These are phyloP conservation scores for Mortierella sp. DNA, from an alignment of 371 early-diverging fungal species.

Conservation along the genomic window DNA sequence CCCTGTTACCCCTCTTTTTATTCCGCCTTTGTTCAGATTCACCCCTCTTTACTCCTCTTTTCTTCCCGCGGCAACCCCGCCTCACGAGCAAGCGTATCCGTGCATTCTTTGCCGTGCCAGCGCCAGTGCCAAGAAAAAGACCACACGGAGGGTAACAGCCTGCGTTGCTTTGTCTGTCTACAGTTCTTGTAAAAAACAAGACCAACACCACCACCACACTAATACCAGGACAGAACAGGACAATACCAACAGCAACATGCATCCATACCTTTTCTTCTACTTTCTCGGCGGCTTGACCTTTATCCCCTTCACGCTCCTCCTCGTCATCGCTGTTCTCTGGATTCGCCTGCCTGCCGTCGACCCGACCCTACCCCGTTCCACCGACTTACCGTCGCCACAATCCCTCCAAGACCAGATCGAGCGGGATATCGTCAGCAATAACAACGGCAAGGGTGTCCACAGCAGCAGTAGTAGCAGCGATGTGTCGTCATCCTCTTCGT, in stretches of 20 bases:
- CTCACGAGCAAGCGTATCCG: background rate
- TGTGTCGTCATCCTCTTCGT: background rate
- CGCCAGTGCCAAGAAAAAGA: background rate
- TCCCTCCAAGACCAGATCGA: conserved; percentile 24
- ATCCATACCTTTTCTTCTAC: conserved; percentile 55
- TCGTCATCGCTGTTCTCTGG: conserved; percentile 38
- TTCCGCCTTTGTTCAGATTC: background rate
- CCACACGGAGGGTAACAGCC: background rate
- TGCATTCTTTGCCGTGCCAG: background rate
- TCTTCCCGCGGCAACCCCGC: background rate
- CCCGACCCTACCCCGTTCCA: conserved; percentile 34
- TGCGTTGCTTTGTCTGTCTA: background rate
- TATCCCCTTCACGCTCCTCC: conserved; percentile 35
- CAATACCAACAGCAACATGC: conserved; percentile 21
- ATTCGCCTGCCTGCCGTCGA: conserved; percentile 40
- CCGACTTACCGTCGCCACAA: conserved; percentile 38
- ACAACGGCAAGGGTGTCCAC: background rate
- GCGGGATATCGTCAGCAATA: background rate
- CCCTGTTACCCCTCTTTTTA: background rate
- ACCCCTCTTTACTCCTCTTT: conserved; percentile 3
- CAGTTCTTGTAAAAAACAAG: too few species aligned
- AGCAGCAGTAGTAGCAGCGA: background rate
- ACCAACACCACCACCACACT: background rate
- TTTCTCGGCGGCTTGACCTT: conserved; percentile 56
- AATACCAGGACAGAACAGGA: background rate